phyloP scores from a whole-genome alignment of 805 yeast species.

The Hanseniaspora hatyaiensis region DNA sequence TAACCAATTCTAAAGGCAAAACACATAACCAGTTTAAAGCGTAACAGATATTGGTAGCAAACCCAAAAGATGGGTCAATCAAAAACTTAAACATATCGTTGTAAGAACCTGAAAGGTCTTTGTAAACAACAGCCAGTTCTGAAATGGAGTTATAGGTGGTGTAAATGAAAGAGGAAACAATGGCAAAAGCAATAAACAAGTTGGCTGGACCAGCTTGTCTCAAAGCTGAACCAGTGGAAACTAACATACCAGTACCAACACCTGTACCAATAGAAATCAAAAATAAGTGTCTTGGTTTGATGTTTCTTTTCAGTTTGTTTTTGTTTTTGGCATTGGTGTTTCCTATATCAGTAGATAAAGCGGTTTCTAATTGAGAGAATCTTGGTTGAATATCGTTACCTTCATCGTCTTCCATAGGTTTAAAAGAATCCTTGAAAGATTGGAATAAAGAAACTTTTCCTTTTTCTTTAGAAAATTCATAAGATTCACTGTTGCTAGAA shows the following conservation, averaged over 20 bases:
- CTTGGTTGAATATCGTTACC: constrained; percentile 13
- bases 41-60: constrained; percentile 63
- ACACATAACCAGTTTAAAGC: constrained; percentile 53
- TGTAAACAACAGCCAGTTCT: constrained; percentile 34
- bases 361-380: constrained; percentile 4
- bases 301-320: constrained; percentile 27
- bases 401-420: constrained; percentile 21
- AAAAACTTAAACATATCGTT: constrained; percentile 34
- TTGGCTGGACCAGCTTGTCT: constrained; percentile 39
- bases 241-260: constrained; percentile 64
- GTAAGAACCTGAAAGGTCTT: constrained; percentile 33
- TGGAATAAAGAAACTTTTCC: constrained; percentile 8
- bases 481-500: background rate
- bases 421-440: constrained; percentile 23
- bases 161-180: constrained; percentile 48
- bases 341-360: background rate
- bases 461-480: background rate
- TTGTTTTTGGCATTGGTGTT: constrained; percentile 1
- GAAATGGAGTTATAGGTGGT: constrained; percentile 54
- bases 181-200: constrained; percentile 43
- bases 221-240: constrained; percentile 44
- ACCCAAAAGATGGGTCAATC: constrained; percentile 57
- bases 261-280: constrained; percentile 79
- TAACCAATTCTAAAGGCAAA: constrained; percentile 53
- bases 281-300: constrained; percentile 40